A percentile compares a stretch with the other conserved stretches of the same genome.
phyloP scores from a whole-genome alignment of 2,329 filamentous ascomycete species.

The Fusarium sp. region DNA sequence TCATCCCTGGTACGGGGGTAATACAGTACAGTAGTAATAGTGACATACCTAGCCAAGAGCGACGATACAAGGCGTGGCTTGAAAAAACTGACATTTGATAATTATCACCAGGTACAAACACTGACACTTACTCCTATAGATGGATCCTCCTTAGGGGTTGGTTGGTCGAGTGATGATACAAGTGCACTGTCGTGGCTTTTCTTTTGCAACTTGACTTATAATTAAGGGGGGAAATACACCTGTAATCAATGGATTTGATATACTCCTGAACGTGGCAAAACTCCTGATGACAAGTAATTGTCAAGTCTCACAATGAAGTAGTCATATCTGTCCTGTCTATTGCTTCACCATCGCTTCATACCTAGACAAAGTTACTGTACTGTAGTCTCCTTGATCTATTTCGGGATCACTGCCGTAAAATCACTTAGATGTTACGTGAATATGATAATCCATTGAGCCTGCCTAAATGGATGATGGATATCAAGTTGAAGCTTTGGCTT shows the following conservation, averaged over 20 bases:
- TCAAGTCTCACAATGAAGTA: background rate
- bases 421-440: background rate
- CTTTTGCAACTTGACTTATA: slow-evolving; percentile 3
- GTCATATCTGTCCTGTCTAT: background rate
- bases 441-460: background rate
- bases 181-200: slow-evolving; percentile 7
- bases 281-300: background rate
- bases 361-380: background rate
- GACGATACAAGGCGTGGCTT: slow-evolving; percentile 6
- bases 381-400: background rate
- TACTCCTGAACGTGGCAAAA: background rate
- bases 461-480: background rate
- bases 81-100: slow-evolving; percentile 5
- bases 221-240: background rate
- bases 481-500: background rate
- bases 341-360: background rate
- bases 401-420: too few species aligned
- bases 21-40: background rate
- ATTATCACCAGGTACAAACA: slow-evolving; percentile 1
- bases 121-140: background rate
- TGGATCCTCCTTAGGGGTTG: slow-evolving; percentile 2
- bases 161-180: slow-evolving; percentile 5
- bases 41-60: background rate
- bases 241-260: background rate
- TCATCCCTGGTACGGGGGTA: background rate